phyloP scores from a whole-genome alignment of 1,284 basidiomycete genomes.

The Ganoderma sinense region DNA sequence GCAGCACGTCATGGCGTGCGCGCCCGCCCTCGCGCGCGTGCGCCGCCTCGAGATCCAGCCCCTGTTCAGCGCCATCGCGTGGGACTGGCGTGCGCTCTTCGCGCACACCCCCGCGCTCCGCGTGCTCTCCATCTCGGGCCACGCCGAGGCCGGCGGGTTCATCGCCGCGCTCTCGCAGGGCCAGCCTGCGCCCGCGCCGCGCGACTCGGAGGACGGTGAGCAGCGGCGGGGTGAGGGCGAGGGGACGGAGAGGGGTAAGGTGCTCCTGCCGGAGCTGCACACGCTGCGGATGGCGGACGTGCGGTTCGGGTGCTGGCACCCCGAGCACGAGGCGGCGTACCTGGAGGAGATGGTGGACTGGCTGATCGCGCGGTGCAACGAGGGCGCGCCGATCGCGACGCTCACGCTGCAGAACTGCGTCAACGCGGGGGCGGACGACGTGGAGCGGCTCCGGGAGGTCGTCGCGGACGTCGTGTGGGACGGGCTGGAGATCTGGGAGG shows the following conservation, averaged over 20 bases:
- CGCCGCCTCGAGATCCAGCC: conserved; percentile 5
- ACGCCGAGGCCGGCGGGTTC: conserved; percentile 11
- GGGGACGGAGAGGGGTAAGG: not conserved
- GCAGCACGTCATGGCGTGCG: not conserved
- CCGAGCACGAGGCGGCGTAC: conserved; percentile 9
- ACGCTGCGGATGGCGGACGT: conserved; percentile 6
- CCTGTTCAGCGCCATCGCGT: not conserved
- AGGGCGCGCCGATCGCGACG: conserved; percentile 15
- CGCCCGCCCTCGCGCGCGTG: not conserved
- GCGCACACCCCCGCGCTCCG: conserved; percentile 17
- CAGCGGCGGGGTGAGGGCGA: not conserved
- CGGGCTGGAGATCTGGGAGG: conserved; percentile 7
- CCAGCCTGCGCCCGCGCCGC: not conserved
- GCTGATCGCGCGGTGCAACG: conserved; percentile 22
- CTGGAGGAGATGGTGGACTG: conserved; percentile 21
- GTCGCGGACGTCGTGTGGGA: conserved; percentile 26
- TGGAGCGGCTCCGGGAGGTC: conserved; percentile 16
- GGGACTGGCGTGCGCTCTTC: conserved; percentile 20
- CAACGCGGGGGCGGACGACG: conserved; percentile 12
- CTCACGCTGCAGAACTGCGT: conserved; percentile 11
- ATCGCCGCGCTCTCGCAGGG: conserved; percentile 10
- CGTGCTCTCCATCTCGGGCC: conserved; percentile 8
- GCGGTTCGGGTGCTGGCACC: conserved; percentile 9
- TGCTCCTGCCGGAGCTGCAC: not conserved
- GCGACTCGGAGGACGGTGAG: not conserved